These are phyloP conservation scores for Dryadomyces quercus-mongolicae DNA, from an alignment of 2,329 filamentous ascomycete genomes.

Conservation along the genomic window DNA sequence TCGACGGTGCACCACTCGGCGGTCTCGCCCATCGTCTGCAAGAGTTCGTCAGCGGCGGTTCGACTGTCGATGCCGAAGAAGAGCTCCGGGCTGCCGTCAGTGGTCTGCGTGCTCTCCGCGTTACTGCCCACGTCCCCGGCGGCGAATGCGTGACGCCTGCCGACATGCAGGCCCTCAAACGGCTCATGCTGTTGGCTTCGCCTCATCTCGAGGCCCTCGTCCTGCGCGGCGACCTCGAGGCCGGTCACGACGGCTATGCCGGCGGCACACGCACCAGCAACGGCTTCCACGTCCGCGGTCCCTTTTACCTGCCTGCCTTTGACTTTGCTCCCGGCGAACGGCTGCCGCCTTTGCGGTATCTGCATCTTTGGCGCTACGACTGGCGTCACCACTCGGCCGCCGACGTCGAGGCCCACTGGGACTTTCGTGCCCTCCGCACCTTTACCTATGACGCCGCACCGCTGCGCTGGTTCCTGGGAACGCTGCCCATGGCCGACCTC, in stretches of 20 bases:
- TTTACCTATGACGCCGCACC: slow-evolving; percentile 32
- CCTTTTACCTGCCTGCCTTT: slow-evolving; percentile 29
- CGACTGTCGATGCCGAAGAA: too few relatives aligned
- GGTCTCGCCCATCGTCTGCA: slow-evolving; percentile 2
- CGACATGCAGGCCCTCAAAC: slow-evolving; percentile 1
- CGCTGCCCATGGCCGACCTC: slow-evolving; percentile 26
- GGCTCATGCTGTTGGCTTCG: slow-evolving; percentile 11
- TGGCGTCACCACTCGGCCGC: slow-evolving; percentile 28
- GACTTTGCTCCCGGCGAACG: slow-evolving; percentile 25
- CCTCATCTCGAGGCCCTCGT: slow-evolving; percentile 17
- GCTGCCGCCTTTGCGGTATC: slow-evolving; percentile 28
- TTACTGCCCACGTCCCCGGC: not conserved
- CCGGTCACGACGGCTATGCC: slow-evolving; percentile 25
- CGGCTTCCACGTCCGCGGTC: slow-evolving; percentile 26
- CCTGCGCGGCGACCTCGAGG: slow-evolving; percentile 13
- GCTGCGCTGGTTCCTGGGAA: slow-evolving; percentile 29
- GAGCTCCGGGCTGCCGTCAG: not conserved
- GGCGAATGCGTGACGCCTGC: not conserved
- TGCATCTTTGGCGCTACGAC: slow-evolving; percentile 34
- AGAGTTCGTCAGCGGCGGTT: not conserved
- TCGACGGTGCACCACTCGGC: slow-evolving; percentile 2
- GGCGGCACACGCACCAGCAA: slow-evolving; percentile 24
- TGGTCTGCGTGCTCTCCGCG: not conserved
- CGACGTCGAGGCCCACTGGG: slow-evolving; percentile 30
- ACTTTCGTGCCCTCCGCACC: slow-evolving; percentile 29